Conservation (phyloP, 2,329 filamentous ascomycete species). For the Colletotrichum navitas region DNA sequence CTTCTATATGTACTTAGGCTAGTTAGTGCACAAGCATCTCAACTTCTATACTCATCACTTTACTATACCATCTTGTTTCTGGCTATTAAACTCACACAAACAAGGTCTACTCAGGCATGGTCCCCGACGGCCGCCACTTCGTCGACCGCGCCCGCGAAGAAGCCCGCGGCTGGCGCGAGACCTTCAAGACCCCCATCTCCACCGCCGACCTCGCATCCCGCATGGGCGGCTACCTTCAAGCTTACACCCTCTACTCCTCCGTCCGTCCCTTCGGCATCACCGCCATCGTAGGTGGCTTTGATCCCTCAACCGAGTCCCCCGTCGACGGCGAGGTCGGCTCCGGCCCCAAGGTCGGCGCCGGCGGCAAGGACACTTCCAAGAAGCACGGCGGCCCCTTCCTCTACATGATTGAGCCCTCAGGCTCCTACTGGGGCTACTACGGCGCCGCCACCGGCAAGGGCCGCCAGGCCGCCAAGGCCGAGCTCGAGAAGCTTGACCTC, state of each 20-base stretch:
- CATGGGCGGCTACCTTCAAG: conserved; percentile 96
- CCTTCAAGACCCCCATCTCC: conserved; percentile 95
- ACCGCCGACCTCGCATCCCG: conserved; percentile 88
- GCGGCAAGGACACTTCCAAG: conserved; percentile 81
- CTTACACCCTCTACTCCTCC: conserved; percentile 96
- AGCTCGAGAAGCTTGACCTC: conserved; percentile 97
- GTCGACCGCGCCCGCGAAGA: conserved; percentile 95
- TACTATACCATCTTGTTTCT: not conserved
- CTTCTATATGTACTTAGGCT: not conserved
- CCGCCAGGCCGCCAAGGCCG: conserved; percentile 94
- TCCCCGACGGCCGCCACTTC: conserved; percentile 96
- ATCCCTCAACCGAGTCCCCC: conserved; percentile 85
- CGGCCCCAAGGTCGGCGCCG: conserved; percentile 82
- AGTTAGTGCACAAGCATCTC: not conserved
- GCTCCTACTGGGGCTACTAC: conserved; percentile 98
- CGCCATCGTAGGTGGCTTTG: conserved; percentile 92
- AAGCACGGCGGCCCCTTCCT: conserved; percentile 90
- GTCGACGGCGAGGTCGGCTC: conserved; percentile 92
- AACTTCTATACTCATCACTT: not conserved
- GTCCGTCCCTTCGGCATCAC: conserved; percentile 98
- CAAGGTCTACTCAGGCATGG: conserved; percentile 93
- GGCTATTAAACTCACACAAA: conserved; percentile 19
- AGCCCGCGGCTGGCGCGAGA: conserved; percentile 88
- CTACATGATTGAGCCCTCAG: conserved; percentile 99
- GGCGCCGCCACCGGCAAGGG: conserved; percentile 98